Evolutionary conservation across 2,329 filamentous ascomycete species (phyloP).

Genomic region (Pyrenochaeta sp.): DNA sequence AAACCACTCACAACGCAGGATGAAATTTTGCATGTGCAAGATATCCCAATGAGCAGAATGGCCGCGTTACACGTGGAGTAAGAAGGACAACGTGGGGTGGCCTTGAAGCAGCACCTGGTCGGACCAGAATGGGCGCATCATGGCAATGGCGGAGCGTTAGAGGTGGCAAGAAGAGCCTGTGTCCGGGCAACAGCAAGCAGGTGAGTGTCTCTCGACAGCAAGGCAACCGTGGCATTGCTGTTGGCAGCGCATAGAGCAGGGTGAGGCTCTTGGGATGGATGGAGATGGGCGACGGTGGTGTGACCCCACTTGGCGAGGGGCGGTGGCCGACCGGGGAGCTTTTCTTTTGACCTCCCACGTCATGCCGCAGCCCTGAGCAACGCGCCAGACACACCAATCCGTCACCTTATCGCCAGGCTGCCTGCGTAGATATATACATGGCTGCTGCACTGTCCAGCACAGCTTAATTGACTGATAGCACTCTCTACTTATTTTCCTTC

Average conservation of each 20-base stretch:
- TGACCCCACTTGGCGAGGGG: constrained; percentile 2
- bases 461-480: not conserved
- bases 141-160: too few relatives aligned
- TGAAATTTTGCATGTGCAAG: not conserved
- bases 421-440: not conserved
- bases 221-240: too few relatives aligned
- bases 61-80: too few relatives aligned
- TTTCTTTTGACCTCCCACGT: constrained; percentile 25
- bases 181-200: not conserved
- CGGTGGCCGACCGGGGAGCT: constrained; percentile 17
- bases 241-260: not conserved
- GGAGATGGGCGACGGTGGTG: constrained; percentile 4
- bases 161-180: too few relatives aligned
- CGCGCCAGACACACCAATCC: constrained; percentile 8
- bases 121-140: too few relatives aligned
- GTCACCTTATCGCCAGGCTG: constrained; percentile 14
- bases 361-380: constrained; percentile 15
- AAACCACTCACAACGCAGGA: not conserved
- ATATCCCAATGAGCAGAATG: not conserved
- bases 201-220: not conserved
- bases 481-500: constrained; percentile 3
- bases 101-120: too few relatives aligned
- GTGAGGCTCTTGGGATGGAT: not conserved
- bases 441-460: not conserved
- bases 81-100: too few relatives aligned